A percentile compares a stretch with the other conserved stretches of the same genome.
phyloP scores from a whole-genome alignment of 495 filamentous ascomycete genomes.

The Alectoria sarmentosa region DNA sequence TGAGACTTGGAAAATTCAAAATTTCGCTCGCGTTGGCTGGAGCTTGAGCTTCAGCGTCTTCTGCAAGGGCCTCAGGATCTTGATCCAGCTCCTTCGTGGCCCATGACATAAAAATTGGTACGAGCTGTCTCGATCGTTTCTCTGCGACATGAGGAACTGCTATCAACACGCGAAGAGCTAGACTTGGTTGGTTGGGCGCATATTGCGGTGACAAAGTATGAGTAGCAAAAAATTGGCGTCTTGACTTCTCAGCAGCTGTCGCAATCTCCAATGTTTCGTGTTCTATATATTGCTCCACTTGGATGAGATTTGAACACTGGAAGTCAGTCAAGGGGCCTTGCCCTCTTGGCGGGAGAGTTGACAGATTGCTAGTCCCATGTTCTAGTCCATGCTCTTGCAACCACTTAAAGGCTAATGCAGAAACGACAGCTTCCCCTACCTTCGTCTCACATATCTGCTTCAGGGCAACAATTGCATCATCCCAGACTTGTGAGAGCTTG shows the following conservation, averaged over 20 bases:
- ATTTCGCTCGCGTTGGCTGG: conserved; percentile 21
- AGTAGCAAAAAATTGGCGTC: conserved; percentile 41
- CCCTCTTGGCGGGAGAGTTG: not conserved
- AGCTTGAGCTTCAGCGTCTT: conserved; percentile 23
- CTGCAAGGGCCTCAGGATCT: conserved; percentile 37
- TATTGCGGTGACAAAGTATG: conserved; percentile 37
- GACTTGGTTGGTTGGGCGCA: conserved; percentile 40
- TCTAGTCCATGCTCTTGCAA: conserved; percentile 51
- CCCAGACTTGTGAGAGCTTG: conserved; percentile 74
- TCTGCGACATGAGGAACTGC: conserved; percentile 71
- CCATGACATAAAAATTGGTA: conserved; percentile 83
- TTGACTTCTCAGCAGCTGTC: conserved; percentile 41
- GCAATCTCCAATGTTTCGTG: conserved; percentile 34
- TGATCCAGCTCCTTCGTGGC: conserved; percentile 42
- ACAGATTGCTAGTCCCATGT: conserved; percentile 27
- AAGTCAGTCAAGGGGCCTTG: conserved; percentile 51
- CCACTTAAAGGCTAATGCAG: conserved; percentile 72
- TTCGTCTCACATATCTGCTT: conserved; percentile 65
- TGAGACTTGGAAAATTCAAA: conserved; percentile 36
- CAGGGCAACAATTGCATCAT: conserved; percentile 68
- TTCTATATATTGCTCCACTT: conserved; percentile 43
- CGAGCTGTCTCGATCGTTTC: conserved; percentile 71
- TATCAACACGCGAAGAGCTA: conserved; percentile 73
- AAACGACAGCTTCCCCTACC: conserved; percentile 64
- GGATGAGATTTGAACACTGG: conserved; percentile 68